phyloP scores from a whole-genome alignment of 306 rosid genomes.

The Adenanthera pavonina region DNA sequence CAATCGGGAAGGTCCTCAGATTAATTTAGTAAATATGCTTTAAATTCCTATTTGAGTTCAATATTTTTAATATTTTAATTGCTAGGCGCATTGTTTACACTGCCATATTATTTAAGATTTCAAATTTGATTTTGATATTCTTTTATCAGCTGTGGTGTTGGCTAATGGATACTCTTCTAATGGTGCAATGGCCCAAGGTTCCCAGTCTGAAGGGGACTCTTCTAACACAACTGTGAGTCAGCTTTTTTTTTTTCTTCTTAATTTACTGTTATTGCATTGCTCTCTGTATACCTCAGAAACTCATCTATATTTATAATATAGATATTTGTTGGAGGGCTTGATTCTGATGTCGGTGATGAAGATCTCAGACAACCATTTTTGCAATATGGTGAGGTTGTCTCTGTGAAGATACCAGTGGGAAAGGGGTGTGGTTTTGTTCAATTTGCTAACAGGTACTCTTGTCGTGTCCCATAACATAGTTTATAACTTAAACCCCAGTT shows the following conservation, averaged over 20 bases:
- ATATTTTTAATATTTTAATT: slow-evolving; percentile 28
- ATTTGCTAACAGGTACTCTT: slow-evolving; percentile 65
- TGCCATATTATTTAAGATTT: slow-evolving; percentile 19
- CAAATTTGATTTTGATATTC: slow-evolving; percentile 29
- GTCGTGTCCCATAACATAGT: background rate
- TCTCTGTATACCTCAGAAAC: slow-evolving; percentile 6
- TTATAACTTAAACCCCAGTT: background rate
- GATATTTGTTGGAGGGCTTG: slow-evolving; percentile 85
- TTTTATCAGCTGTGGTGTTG: slow-evolving; percentile 68
- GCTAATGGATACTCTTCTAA: slow-evolving; percentile 74
- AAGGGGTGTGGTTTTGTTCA: slow-evolving; percentile 86
- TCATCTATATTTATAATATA: slow-evolving; percentile 16
- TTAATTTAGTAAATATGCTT: slow-evolving; percentile 17
- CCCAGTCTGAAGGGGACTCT: slow-evolving; percentile 59
- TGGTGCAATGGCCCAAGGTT: slow-evolving; percentile 61
- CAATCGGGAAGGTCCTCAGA: slow-evolving; percentile 12
- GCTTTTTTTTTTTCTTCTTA: background rate
- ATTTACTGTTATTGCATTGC: background rate
- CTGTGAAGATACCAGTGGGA: slow-evolving; percentile 74
- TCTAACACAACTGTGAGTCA: slow-evolving; percentile 69
- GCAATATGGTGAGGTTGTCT: slow-evolving; percentile 68
- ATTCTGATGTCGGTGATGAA: slow-evolving; percentile 71
- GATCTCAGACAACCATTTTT: slow-evolving; percentile 70
- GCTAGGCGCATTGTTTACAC: slow-evolving; percentile 15
- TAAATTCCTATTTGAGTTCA: slow-evolving; percentile 12